phyloP scores from a whole-genome alignment of 176 grass and related monocot species.

The Cocos nucifera region DNA sequence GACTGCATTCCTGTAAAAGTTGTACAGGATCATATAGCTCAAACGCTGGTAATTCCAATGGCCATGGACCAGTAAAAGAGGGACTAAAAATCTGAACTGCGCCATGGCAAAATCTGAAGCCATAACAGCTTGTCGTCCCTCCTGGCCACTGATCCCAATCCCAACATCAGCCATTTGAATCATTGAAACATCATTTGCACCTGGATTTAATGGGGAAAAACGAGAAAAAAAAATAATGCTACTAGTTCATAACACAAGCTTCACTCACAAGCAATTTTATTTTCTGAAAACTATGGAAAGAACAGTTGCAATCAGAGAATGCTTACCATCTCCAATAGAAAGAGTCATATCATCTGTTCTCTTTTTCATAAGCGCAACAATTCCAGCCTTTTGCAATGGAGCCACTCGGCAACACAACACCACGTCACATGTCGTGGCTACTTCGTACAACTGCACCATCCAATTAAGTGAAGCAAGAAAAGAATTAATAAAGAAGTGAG shows the following conservation, averaged over 20 bases:
- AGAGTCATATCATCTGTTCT: constrained; percentile 95
- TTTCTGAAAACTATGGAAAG: neutral
- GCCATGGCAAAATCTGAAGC: constrained; percentile 85
- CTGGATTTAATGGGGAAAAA: constrained; percentile 31
- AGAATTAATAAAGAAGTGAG: constrained; percentile 5
- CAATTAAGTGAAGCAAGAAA: constrained; percentile 11
- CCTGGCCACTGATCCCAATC: constrained; percentile 77
- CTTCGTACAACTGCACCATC: constrained; percentile 52
- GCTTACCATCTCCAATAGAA: constrained; percentile 81
- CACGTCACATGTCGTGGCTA: constrained; percentile 55
- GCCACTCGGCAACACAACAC: constrained; percentile 88
- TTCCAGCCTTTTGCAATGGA: constrained; percentile 82
- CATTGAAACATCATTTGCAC: constrained; percentile 96
- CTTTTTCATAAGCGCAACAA: constrained; percentile 80
- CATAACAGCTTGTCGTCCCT: constrained; percentile 91
- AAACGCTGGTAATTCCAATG: constrained; percentile 96
- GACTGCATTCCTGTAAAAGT: constrained; percentile 84
- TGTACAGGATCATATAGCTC: constrained; percentile 90
- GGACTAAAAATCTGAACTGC: constrained; percentile 87
- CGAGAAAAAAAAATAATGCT: neutral
- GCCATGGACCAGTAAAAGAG: constrained; percentile 82
- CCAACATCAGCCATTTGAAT: constrained; percentile 93
- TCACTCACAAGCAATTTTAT: neutral
- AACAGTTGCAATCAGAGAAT: neutral
- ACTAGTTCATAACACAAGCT: neutral